Evolutionary conservation across 768 basidiomycete species (phyloP).

Genomic region (Xerocomus brunneocitrinus): DNA sequence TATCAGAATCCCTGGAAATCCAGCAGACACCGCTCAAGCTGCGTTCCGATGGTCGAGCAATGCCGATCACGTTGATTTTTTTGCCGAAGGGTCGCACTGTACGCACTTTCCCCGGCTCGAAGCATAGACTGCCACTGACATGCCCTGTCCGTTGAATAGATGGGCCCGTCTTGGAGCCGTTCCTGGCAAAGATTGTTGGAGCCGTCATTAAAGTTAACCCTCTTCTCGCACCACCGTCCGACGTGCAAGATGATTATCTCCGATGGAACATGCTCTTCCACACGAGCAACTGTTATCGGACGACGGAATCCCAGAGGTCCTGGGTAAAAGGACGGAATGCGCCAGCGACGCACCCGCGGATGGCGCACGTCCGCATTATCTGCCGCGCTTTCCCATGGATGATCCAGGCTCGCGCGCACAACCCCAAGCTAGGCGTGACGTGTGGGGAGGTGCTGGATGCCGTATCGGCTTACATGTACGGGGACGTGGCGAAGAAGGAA

Average conservation of each 20-base stretch:
- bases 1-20: conserved; percentile 17
- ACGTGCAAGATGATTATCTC: conserved; percentile 45
- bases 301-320: conserved; percentile 55
- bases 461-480: conserved; percentile 48
- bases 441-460: conserved; percentile 63
- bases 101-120: conserved; percentile 14
- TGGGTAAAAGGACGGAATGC: conserved; percentile 63
- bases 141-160: conserved; percentile 36
- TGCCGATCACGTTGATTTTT: conserved; percentile 32
- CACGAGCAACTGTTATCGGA: conserved; percentile 56
- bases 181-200: conserved; percentile 46
- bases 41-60: conserved; percentile 28
- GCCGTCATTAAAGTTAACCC: conserved; percentile 56
- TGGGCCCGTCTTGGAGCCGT: conserved; percentile 66
- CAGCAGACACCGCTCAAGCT: conserved; percentile 24
- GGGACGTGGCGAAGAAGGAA: conserved; percentile 48
- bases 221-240: conserved; percentile 46
- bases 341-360: conserved; percentile 63
- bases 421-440: conserved; percentile 51
- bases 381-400: conserved; percentile 54
- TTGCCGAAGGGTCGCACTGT: conserved; percentile 42
- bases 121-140: conserved; percentile 8
- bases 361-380: conserved; percentile 48
- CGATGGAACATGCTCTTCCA: conserved; percentile 75
- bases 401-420: conserved; percentile 43